phyloP scores from a whole-genome alignment of 208 protist genomes.

The Willaertia magna region DNA sequence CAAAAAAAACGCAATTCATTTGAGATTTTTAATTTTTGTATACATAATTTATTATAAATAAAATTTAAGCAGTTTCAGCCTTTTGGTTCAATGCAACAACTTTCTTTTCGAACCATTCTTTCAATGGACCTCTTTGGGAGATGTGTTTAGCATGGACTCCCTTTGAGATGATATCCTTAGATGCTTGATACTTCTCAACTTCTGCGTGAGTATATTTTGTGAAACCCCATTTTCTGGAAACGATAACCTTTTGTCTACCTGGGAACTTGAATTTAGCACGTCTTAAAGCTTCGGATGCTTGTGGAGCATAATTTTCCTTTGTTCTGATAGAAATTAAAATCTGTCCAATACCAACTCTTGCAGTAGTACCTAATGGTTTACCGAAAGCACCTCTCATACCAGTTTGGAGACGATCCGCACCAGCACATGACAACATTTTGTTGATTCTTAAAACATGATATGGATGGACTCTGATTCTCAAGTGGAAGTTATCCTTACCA shows the following conservation, averaged over 20 bases:
- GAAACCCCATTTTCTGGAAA: constrained; percentile 80
- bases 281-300: constrained; percentile 65
- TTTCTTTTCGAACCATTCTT: background rate
- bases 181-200: background rate
- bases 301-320: constrained; percentile 37
- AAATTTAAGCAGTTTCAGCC: background rate
- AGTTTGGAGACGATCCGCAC: constrained; percentile 83
- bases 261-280: constrained; percentile 82
- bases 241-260: constrained; percentile 69
- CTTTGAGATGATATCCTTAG: background rate
- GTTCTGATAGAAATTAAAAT: constrained; percentile 90
- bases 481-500: constrained; percentile 97
- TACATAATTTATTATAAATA: no score
- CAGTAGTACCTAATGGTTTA: constrained; percentile 65
- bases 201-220: constrained; percentile 41
- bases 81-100: background rate
- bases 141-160: background rate
- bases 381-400: constrained; percentile 81
- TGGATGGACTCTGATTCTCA: constrained; percentile 95
- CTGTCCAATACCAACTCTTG: constrained; percentile 67
- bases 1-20: no score
- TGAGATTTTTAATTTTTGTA: no score
- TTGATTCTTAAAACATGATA: constrained; percentile 99
- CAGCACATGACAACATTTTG: constrained; percentile 99
- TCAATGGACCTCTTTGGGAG: background rate